These are phyloP conservation scores for Chlorella sp. DNA, from an alignment of 139 green algal species.

Conservation along the genomic window DNA sequence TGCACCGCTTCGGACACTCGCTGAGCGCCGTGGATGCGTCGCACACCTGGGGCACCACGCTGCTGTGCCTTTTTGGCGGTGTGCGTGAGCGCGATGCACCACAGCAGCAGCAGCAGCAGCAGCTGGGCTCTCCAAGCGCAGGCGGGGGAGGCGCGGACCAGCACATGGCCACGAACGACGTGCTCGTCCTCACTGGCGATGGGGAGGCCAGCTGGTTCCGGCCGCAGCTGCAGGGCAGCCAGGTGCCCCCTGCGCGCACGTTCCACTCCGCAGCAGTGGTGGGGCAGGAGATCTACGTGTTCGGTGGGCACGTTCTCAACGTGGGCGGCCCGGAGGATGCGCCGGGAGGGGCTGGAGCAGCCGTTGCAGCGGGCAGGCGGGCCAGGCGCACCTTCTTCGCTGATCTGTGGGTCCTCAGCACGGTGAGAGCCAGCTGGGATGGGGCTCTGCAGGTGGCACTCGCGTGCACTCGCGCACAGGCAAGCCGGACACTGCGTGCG, in stretches of 20 bases:
- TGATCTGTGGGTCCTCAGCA: conserved; percentile 68
- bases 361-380: too few relatives aligned
- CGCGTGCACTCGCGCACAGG: neutral
- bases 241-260: neutral
- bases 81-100: too few relatives aligned
- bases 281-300: neutral
- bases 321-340: neutral
- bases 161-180: neutral
- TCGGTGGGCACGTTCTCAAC: neutral
- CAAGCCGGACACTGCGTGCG: neutral
- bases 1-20: too few relatives aligned
- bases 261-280: neutral
- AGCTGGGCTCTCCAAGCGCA: neutral
- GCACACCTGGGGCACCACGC: too few relatives aligned
- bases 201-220: too few relatives aligned
- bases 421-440: conserved; percentile 18
- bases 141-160: neutral
- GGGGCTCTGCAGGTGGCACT: neutral
- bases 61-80: too few relatives aligned
- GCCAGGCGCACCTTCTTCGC: conserved; percentile 66
- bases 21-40: too few relatives aligned
- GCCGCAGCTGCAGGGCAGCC: too few relatives aligned
- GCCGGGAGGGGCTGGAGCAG: too few relatives aligned
- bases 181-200: neutral
- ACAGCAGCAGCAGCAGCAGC: neutral